phyloP scores from a whole-genome alignment of 1,284 basidiomycete genomes.

The Entoloma clypeatum region DNA sequence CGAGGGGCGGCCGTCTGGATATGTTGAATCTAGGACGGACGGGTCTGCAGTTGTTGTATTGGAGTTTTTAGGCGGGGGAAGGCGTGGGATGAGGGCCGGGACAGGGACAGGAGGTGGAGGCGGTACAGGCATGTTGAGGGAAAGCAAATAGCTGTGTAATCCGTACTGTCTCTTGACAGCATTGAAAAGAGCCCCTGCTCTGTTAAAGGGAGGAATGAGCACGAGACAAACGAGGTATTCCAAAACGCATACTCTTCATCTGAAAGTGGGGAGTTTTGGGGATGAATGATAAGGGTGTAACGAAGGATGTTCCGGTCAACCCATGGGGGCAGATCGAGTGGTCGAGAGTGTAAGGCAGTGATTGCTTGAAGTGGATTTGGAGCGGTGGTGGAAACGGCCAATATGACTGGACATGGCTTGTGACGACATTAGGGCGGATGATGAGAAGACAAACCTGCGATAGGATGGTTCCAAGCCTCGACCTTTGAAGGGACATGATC shows the following conservation, averaged over 20 bases:
- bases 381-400: slow-evolving; percentile 73
- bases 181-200: slow-evolving; percentile 72
- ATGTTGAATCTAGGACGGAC: slow-evolving; percentile 17
- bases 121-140: slow-evolving; percentile 55
- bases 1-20: slow-evolving; percentile 34
- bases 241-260: slow-evolving; percentile 66
- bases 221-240: slow-evolving; percentile 3
- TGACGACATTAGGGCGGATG: not conserved
- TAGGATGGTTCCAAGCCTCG: slow-evolving; percentile 83
- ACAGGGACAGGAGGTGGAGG: slow-evolving; percentile 63
- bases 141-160: slow-evolving; percentile 65
- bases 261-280: slow-evolving; percentile 61
- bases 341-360: slow-evolving; percentile 61
- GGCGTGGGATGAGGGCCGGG: slow-evolving; percentile 57
- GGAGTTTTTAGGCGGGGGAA: slow-evolving; percentile 47
- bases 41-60: slow-evolving; percentile 15
- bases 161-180: slow-evolving; percentile 82
- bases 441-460: slow-evolving; percentile 61
- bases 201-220: slow-evolving; percentile 28
- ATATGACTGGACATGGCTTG: slow-evolving; percentile 48
- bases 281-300: slow-evolving; percentile 74
- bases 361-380: slow-evolving; percentile 76
- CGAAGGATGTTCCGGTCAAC: slow-evolving; percentile 66
- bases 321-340: slow-evolving; percentile 69
- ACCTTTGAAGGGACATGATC: slow-evolving; percentile 63